Evolutionary conservation across 2,329 filamentous ascomycete species (phyloP).

Genomic region (Xylariaceae sp.): DNA sequence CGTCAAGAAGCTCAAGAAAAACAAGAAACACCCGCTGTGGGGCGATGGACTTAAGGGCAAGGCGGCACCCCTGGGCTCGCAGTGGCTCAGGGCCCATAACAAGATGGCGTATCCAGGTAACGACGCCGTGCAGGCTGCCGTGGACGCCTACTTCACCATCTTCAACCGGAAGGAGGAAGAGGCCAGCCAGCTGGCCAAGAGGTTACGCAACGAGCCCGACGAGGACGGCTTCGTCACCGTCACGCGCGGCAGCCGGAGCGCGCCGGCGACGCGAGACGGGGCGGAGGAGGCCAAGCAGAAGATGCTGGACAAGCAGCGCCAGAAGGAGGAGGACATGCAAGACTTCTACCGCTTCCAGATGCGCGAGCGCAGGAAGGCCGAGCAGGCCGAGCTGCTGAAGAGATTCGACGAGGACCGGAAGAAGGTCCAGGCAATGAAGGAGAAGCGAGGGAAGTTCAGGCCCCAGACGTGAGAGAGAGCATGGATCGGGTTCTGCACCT

Average conservation of each 20-base stretch:
- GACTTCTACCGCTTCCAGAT: slow-evolving; percentile 83
- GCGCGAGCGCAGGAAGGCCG: slow-evolving; percentile 69
- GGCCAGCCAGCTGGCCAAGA: slow-evolving; percentile 53
- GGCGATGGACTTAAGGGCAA: slow-evolving; percentile 52
- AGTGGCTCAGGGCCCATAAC: slow-evolving; percentile 58
- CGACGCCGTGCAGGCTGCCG: slow-evolving; percentile 57
- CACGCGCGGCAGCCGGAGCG: slow-evolving; percentile 64
- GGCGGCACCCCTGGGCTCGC: slow-evolving; percentile 48
- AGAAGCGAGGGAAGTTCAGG: slow-evolving; percentile 55
- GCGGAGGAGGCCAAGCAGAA: slow-evolving; percentile 51
- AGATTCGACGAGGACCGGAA: slow-evolving; percentile 70
- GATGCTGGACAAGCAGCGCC: slow-evolving; percentile 56
- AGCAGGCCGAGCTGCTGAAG: slow-evolving; percentile 60
- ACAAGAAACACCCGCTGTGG: slow-evolving; percentile 60
- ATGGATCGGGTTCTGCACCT: too few species aligned
- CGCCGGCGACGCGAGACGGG: slow-evolving; percentile 68
- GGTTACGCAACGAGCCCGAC: slow-evolving; percentile 71
- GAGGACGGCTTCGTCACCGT: slow-evolving; percentile 96
- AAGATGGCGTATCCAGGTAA: slow-evolving; percentile 63
- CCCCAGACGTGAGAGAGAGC: slow-evolving; percentile 39
- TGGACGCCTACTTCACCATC: slow-evolving; percentile 81
- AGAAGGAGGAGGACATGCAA: slow-evolving; percentile 54
- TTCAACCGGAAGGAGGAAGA: slow-evolving; percentile 66
- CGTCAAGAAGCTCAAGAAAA: slow-evolving; percentile 52
- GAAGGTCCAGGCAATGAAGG: slow-evolving; percentile 64